phyloP scores from a whole-genome alignment of 495 filamentous ascomycete genomes.

The Wilcoxina mikolae region DNA sequence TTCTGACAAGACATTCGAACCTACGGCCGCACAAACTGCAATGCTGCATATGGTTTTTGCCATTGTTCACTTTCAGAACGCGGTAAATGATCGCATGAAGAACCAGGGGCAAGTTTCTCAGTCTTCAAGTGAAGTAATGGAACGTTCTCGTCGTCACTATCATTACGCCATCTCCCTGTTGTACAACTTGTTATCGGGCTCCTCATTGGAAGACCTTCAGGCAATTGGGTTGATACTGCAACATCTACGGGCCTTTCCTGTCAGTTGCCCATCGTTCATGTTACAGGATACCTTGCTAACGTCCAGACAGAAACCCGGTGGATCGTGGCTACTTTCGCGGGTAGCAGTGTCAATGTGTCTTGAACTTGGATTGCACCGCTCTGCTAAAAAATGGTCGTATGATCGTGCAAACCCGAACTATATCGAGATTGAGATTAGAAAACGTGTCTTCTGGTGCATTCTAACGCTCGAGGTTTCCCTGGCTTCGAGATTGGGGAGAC shows the following conservation, averaged over 20 bases:
- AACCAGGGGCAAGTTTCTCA: slow-evolving; percentile 27
- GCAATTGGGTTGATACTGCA: slow-evolving; percentile 52
- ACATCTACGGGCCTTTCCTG: slow-evolving; percentile 60
- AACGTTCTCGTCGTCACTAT: slow-evolving; percentile 58
- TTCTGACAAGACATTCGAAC: slow-evolving; percentile 44
- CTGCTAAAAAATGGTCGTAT: slow-evolving; percentile 43
- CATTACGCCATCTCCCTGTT: slow-evolving; percentile 56
- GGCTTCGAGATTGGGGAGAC: slow-evolving; percentile 57
- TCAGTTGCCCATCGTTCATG: too few relatives aligned
- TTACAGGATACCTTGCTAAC: too few relatives aligned
- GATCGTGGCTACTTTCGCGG: slow-evolving; percentile 47
- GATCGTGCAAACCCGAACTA: slow-evolving; percentile 38
- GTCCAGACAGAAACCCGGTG: slow-evolving; percentile 67
- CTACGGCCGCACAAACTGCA: slow-evolving; percentile 50
- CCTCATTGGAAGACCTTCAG: slow-evolving; percentile 50
- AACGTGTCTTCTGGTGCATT: slow-evolving; percentile 61
- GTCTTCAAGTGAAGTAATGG: slow-evolving; percentile 27
- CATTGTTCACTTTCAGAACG: slow-evolving; percentile 59
- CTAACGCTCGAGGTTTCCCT: slow-evolving; percentile 47
- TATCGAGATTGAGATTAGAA: slow-evolving; percentile 57
- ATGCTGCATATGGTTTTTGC: slow-evolving; percentile 64
- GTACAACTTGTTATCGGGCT: slow-evolving; percentile 43
- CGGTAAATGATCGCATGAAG: slow-evolving; percentile 43
- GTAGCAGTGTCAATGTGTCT: slow-evolving; percentile 49
- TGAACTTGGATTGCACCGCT: slow-evolving; percentile 59